Evolutionary conservation across 768 basidiomycete species (phyloP).

Genomic region (Leccinellum luteum): DNA sequence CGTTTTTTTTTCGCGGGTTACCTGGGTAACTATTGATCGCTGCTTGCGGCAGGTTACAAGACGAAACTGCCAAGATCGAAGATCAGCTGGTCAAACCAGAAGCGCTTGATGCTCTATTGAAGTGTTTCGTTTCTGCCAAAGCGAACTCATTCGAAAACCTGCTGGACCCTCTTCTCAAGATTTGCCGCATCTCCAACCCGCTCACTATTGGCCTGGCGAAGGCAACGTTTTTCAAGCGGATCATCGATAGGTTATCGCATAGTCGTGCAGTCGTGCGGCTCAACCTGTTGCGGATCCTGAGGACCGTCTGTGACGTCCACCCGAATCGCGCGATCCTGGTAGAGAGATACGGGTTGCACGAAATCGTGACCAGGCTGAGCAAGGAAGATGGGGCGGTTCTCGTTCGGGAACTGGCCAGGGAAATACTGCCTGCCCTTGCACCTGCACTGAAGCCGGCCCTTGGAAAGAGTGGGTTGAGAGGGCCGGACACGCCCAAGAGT

Average conservation of each 20-base stretch:
- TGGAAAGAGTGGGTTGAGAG: constrained; percentile 30
- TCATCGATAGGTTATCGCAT: constrained; percentile 77
- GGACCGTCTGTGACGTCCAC: constrained; percentile 85
- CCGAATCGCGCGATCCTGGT: constrained; percentile 82
- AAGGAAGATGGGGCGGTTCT: constrained; percentile 87
- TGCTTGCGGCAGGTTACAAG: constrained; percentile 70
- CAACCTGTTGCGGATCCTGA: constrained; percentile 82
- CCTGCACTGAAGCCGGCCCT: constrained; percentile 63
- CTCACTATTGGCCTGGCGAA: constrained; percentile 78
- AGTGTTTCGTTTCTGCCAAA: constrained; percentile 81
- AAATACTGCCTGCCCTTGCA: constrained; percentile 75
- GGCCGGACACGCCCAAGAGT: constrained; percentile 37
- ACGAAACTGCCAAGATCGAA: constrained; percentile 92
- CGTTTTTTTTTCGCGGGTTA: constrained; percentile 16
- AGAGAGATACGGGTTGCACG: constrained; percentile 76
- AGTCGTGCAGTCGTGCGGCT: constrained; percentile 84
- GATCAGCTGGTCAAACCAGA: constrained; percentile 73
- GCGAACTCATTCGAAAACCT: constrained; percentile 90
- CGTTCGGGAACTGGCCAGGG: constrained; percentile 83
- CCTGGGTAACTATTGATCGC: neutral
- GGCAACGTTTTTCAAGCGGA: constrained; percentile 80
- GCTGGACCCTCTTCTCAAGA: constrained; percentile 90
- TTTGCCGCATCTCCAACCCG: constrained; percentile 73
- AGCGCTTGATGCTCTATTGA: constrained; percentile 65
- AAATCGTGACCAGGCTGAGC: constrained; percentile 77